Evolutionary conservation across 148 eudicot species (phyloP).

Genomic region (Agrostemma githago): DNA sequence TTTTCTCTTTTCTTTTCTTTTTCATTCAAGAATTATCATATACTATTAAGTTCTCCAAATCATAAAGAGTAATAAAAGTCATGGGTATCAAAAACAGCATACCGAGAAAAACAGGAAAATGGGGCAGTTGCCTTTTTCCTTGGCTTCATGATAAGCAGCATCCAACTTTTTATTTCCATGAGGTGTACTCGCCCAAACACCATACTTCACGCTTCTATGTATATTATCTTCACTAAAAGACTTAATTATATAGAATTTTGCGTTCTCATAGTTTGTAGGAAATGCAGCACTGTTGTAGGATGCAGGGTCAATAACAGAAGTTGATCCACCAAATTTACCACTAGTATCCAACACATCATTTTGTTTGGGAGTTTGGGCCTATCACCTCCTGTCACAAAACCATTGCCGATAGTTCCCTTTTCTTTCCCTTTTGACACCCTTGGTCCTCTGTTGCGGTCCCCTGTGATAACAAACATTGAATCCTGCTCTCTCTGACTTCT

Average conservation of each 20-base stretch:
- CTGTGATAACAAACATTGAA: slow-evolving; percentile 41
- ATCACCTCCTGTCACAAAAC: slow-evolving; percentile 27
- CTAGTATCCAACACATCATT: slow-evolving; percentile 32
- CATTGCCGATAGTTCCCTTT: slow-evolving; percentile 39
- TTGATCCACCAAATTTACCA: slow-evolving; percentile 42
- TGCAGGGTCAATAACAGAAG: slow-evolving; percentile 43
- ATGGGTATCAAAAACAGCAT: slow-evolving; percentile 19
- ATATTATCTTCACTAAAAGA: slow-evolving; percentile 96
- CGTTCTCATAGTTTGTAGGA: slow-evolving; percentile 64
- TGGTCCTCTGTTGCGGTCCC: slow-evolving; percentile 94
- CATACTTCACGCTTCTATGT: slow-evolving; percentile 89
- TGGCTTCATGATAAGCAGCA: slow-evolving; percentile 77
- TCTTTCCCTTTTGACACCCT: slow-evolving; percentile 74
- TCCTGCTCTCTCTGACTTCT: slow-evolving; percentile 66
- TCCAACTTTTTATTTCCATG: slow-evolving; percentile 90
- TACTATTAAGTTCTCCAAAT: background rate
- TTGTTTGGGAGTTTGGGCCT: slow-evolving; percentile 23
- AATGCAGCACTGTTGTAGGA: slow-evolving; percentile 65
- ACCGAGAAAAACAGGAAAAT: slow-evolving; percentile 92
- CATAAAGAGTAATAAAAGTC: background rate
- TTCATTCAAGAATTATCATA: too few relatives aligned
- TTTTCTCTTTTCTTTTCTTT: background rate
- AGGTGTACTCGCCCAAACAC: slow-evolving; percentile 92
- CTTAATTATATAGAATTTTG: slow-evolving; percentile 86
- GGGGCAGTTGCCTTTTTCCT: slow-evolving; percentile 69